These are phyloP conservation scores for Aspergillus floridensis DNA, from an alignment of 2,329 filamentous ascomycete genomes.

Conservation along the genomic window DNA sequence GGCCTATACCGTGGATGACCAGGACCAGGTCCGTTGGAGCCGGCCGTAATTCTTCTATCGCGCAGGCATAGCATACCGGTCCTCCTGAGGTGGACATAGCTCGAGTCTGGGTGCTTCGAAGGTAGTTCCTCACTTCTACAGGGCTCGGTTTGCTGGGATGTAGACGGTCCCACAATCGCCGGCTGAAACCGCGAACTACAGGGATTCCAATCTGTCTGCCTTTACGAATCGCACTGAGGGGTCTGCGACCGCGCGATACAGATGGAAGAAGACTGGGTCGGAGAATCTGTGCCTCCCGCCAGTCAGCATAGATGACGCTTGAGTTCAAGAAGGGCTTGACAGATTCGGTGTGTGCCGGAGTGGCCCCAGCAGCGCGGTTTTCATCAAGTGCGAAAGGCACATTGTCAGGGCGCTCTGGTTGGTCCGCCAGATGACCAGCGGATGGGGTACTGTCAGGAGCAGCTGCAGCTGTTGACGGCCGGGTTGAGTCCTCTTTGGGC, in stretches of 20 bases:
- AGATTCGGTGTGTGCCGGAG: slow-evolving; percentile 43
- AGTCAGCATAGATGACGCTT: slow-evolving; percentile 83
- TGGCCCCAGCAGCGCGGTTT: slow-evolving; percentile 43
- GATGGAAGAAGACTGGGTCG: slow-evolving; percentile 84
- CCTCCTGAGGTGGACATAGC: slow-evolving; percentile 26
- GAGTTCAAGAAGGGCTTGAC: slow-evolving; percentile 67
- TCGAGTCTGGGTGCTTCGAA: slow-evolving; percentile 38
- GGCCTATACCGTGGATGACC: slow-evolving; percentile 92
- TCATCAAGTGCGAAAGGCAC: slow-evolving; percentile 28
- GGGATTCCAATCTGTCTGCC: slow-evolving; percentile 78
- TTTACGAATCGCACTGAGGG: slow-evolving; percentile 80
- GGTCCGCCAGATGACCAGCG: slow-evolving; percentile 21
- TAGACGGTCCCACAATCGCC: slow-evolving; percentile 69
- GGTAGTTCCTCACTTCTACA: slow-evolving; percentile 43
- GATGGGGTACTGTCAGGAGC: slow-evolving; percentile 31
- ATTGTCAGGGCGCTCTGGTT: slow-evolving; percentile 2
- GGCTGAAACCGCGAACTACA: slow-evolving; percentile 86
- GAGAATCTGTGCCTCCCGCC: slow-evolving; percentile 73
- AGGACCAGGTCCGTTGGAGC: slow-evolving; percentile 84
- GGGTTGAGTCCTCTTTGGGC: slow-evolving; percentile 56
- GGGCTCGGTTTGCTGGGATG: slow-evolving; percentile 55
- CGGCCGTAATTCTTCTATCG: slow-evolving; percentile 61
- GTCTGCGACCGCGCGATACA: slow-evolving; percentile 75
- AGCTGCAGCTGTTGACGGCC: slow-evolving; percentile 36
- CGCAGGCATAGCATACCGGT: slow-evolving; percentile 55